phyloP scores from a whole-genome alignment of 352 stramenopile genomes.

The Phytophthora sp. region DNA sequence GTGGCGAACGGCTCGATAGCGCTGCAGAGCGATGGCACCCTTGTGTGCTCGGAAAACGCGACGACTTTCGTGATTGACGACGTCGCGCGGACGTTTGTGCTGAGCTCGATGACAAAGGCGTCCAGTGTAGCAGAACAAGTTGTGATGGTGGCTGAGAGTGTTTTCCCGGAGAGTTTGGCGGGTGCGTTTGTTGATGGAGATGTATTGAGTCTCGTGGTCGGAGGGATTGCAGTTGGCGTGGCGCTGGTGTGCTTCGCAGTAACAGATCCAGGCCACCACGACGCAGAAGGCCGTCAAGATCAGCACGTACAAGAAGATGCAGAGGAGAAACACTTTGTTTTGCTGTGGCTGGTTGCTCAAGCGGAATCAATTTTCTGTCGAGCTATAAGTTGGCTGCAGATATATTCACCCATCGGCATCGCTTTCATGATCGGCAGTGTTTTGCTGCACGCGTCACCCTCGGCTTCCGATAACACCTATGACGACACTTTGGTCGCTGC shows the following conservation, averaged over 20 bases:
- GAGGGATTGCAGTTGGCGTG: conserved; percentile 35
- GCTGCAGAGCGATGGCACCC: conserved; percentile 41
- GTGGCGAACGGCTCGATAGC: conserved; percentile 32
- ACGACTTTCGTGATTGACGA: conserved; percentile 62
- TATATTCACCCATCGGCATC: conserved; percentile 45
- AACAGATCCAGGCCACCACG: background rate
- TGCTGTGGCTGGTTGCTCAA: conserved; percentile 59
- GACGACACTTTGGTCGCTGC: conserved; percentile 20
- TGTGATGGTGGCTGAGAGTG: conserved; percentile 28
- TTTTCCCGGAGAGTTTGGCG: conserved; percentile 40
- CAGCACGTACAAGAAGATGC: background rate
- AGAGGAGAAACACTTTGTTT: conserved; percentile 29
- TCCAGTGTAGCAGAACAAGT: conserved; percentile 37
- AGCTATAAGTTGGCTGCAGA: conserved; percentile 45
- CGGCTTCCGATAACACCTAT: background rate
- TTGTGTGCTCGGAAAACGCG: conserved; percentile 42
- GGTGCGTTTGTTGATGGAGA: conserved; percentile 36
- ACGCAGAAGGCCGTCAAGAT: background rate
- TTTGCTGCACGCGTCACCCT: conserved; percentile 36
- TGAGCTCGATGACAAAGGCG: conserved; percentile 14
- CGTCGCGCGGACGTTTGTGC: conserved; percentile 37
- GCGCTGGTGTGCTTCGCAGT: conserved; percentile 32
- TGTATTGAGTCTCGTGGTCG: conserved; percentile 43
- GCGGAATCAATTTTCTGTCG: conserved; percentile 46
- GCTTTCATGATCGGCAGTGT: conserved; percentile 49